A percentile compares a stretch with the other conserved stretches of the same genome.
These are phyloP conservation scores for Pythium coloratum DNA, from an alignment of 352 stramenopile genomes.

Conservation along the genomic window DNA sequence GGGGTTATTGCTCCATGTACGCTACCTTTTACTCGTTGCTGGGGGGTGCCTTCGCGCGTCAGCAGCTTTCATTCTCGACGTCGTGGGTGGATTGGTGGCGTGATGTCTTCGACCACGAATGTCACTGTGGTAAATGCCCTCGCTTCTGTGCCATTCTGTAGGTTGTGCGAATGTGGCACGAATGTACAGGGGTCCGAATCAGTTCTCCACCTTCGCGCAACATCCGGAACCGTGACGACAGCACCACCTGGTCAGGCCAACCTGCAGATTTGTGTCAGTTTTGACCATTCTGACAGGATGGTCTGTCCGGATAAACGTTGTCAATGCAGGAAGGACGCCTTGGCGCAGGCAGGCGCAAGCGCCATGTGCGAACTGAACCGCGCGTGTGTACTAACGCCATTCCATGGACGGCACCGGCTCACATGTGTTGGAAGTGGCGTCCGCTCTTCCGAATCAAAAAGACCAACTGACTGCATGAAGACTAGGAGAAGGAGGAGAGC, in stretches of 20 bases:
- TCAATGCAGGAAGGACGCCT: not conserved
- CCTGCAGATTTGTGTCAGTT: not conserved
- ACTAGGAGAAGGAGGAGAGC: too few species aligned
- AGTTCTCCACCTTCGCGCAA: conserved; percentile 9
- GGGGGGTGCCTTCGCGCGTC: conserved; percentile 20
- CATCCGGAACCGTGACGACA: conserved; percentile 6
- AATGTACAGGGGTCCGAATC: not conserved
- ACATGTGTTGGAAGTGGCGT: not conserved
- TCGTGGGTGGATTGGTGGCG: not conserved
- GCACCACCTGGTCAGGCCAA: not conserved
- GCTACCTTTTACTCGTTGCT: conserved; percentile 12
- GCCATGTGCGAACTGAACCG: not conserved
- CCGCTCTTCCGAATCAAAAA: not conserved
- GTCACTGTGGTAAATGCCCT: not conserved
- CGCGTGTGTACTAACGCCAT: not conserved
- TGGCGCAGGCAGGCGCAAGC: not conserved
- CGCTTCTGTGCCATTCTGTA: not conserved
- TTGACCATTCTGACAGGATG: not conserved
- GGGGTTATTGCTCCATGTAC: not conserved
- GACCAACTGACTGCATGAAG: not conserved
- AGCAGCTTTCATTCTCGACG: conserved; percentile 16
- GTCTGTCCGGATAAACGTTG: too few species aligned
- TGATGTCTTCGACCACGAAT: not conserved
- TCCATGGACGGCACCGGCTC: not conserved
- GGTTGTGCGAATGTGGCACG: not conserved